phyloP scores from a whole-genome alignment of 495 filamentous ascomycete species.

The Trichoderma erinaceum region DNA sequence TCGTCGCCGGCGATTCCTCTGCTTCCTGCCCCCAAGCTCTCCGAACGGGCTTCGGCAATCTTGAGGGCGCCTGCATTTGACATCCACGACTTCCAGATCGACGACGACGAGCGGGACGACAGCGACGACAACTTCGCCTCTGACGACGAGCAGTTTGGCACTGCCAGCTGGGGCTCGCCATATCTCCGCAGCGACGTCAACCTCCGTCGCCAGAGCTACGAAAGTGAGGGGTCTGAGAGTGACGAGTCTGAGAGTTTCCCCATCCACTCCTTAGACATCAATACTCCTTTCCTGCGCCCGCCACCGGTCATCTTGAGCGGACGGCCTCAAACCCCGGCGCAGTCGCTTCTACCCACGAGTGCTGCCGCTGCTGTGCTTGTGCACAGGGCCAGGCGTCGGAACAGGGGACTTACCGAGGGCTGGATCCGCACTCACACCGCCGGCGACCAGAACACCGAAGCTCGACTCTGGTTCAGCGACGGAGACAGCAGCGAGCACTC shows the following conservation, averaged over 20 bases:
- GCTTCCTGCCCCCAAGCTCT: slow-evolving; percentile 42
- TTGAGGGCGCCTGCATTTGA: slow-evolving; percentile 44
- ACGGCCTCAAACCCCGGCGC: slow-evolving; percentile 23
- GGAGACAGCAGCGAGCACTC: slow-evolving; percentile 58
- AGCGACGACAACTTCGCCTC: slow-evolving; percentile 28
- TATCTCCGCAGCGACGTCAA: slow-evolving; percentile 50
- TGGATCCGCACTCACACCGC: slow-evolving; percentile 72
- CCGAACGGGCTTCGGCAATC: slow-evolving; percentile 41
- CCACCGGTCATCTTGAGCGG: slow-evolving; percentile 21
- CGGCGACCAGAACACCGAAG: slow-evolving; percentile 54
- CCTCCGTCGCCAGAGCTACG: slow-evolving; percentile 43
- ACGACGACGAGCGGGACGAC: slow-evolving; percentile 17
- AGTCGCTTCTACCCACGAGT: slow-evolving; percentile 40
- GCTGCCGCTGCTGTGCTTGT: slow-evolving; percentile 48
- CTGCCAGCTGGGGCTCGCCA: slow-evolving; percentile 68
- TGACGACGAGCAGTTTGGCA: slow-evolving; percentile 45
- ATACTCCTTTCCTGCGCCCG: slow-evolving; percentile 48
- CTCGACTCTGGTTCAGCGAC: slow-evolving; percentile 70
- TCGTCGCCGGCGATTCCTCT: slow-evolving; percentile 49
- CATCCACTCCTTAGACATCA: slow-evolving; percentile 45
- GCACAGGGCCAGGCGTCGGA: slow-evolving; percentile 46
- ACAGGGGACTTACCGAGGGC: slow-evolving; percentile 64
- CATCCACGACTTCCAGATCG: slow-evolving; percentile 7
- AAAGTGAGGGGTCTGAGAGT: slow-evolving; percentile 46
- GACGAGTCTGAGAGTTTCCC: slow-evolving; percentile 47